A percentile compares a stretch with the other conserved stretches of the same genome.
These are phyloP conservation scores for Pichia sp. DNA, from an alignment of 1,139 yeast species.

Conservation along the genomic window DNA sequence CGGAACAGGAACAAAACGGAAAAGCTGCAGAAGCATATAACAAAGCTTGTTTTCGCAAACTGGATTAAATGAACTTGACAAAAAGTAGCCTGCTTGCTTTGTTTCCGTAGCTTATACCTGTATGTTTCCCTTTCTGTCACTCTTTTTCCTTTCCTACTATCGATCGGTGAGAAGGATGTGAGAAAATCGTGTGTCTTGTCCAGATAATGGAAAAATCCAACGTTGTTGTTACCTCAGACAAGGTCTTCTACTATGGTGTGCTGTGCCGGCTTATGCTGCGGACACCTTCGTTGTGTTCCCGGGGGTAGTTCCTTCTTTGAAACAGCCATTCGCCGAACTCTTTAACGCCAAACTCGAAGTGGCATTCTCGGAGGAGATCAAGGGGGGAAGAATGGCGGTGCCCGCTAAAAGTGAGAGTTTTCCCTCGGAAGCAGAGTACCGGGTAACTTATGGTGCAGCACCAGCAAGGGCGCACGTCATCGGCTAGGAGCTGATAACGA, in stretches of 20 bases:
- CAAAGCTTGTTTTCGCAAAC: neutral
- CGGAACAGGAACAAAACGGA: neutral
- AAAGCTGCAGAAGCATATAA: neutral
- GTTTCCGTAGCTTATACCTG: neutral
- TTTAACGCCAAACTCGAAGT: neutral
- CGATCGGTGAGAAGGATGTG: neutral
- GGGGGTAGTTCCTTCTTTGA: too few species aligned
- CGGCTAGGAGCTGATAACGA: neutral
- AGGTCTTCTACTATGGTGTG: too few species aligned
- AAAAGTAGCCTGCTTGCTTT: neutral
- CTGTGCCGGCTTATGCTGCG: too few species aligned
- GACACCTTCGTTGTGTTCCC: too few species aligned
- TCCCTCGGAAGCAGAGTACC: neutral
- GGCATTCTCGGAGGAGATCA: slow-evolving; percentile 4
- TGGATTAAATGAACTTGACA: too few species aligned
- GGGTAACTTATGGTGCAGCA: slow-evolving; percentile 1
- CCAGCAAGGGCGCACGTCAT: neutral
- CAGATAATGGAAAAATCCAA: neutral
- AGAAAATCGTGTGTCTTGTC: neutral
- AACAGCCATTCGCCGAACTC: too few species aligned
- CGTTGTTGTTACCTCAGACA: too few species aligned
- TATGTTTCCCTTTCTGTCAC: neutral
- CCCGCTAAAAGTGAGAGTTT: neutral
- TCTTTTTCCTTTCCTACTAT: neutral
- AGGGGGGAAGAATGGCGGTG: slow-evolving; percentile 6